A percentile compares a stretch with the other conserved stretches of the same genome.
Evolutionary conservation across 2,329 filamentous ascomycete genomes (phyloP).

Genomic region (Simplicillium sp.): DNA sequence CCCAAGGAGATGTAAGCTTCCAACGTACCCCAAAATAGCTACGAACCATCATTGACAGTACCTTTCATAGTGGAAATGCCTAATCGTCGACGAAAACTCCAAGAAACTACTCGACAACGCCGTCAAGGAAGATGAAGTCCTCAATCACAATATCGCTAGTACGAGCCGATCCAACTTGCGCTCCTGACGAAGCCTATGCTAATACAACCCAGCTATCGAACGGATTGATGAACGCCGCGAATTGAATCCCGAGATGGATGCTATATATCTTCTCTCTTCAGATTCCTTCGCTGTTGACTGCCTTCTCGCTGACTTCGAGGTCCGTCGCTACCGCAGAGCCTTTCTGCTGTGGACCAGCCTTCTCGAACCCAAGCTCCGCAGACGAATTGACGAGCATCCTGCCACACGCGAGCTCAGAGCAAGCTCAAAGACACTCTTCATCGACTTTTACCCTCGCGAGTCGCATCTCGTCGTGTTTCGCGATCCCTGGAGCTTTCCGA

Average conservation of each 20-base stretch:
- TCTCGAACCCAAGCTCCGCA: slow-evolving; percentile 59
- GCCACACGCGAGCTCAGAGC: slow-evolving; percentile 64
- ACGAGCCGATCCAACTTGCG: slow-evolving; percentile 23
- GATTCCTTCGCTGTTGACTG: slow-evolving; percentile 86
- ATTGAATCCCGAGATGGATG: slow-evolving; percentile 82
- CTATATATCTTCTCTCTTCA: slow-evolving; percentile 84
- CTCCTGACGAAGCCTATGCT: slow-evolving; percentile 5
- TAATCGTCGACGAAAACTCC: slow-evolving; percentile 78
- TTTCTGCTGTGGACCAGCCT: slow-evolving; percentile 81
- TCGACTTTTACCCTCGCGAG: slow-evolving; percentile 86
- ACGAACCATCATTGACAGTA: slow-evolving; percentile 1
- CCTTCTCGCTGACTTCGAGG: slow-evolving; percentile 84
- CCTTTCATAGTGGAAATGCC: slow-evolving; percentile 76
- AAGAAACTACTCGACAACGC: slow-evolving; percentile 84
- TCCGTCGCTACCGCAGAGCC: slow-evolving; percentile 66
- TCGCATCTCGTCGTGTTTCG: slow-evolving; percentile 85
- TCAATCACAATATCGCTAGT: slow-evolving; percentile 96
- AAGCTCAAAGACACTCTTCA: slow-evolving; percentile 72
- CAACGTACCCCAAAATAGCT: background rate
- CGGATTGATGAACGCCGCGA: slow-evolving; percentile 80
- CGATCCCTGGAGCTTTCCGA: slow-evolving; percentile 92
- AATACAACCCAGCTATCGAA: slow-evolving; percentile 65
- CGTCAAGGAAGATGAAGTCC: slow-evolving; percentile 89
- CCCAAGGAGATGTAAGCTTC: slow-evolving; percentile 63
- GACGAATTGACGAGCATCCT: slow-evolving; percentile 64